A percentile compares a stretch with the other conserved stretches of the same genome.
phyloP scores from a whole-genome alignment of 2,329 filamentous ascomycete species.

The Cryphonectria nitschkei region DNA sequence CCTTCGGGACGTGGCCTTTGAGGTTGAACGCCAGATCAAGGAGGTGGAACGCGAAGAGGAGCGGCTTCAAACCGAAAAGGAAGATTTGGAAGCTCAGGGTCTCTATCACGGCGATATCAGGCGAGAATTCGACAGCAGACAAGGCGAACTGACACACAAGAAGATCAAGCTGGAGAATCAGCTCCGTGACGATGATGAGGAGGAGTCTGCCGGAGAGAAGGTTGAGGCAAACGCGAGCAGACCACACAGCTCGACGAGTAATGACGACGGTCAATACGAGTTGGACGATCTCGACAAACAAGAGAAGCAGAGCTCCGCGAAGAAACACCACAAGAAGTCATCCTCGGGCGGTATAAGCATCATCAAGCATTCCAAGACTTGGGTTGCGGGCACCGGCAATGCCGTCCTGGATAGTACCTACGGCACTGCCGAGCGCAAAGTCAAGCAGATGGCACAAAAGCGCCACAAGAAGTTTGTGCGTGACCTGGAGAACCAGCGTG shows the following conservation, averaged over 20 bases:
- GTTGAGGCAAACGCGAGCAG: conserved; percentile 30
- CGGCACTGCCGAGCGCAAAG: conserved; percentile 44
- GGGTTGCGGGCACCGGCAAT: conserved; percentile 54
- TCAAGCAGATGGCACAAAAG: conserved; percentile 52
- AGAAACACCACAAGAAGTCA: conserved; percentile 22
- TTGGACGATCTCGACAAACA: conserved; percentile 37
- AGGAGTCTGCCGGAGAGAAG: conserved; percentile 8
- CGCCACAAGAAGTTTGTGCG: conserved; percentile 53
- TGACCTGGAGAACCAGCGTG: conserved; percentile 73
- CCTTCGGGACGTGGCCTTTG: conserved; percentile 86
- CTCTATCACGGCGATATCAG: conserved; percentile 37
- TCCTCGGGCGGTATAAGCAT: conserved; percentile 26
- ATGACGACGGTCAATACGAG: conserved; percentile 37
- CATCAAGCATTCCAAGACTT: conserved; percentile 46
- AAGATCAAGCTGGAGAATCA: background rate
- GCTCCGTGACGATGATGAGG: conserved; percentile 44
- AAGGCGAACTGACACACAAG: background rate
- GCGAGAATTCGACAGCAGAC: background rate
- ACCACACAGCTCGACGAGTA: conserved; percentile 31
- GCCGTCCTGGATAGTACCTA: conserved; percentile 52
- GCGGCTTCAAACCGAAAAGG: conserved; percentile 42
- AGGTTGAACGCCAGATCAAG: conserved; percentile 62
- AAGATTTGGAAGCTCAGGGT: conserved; percentile 34
- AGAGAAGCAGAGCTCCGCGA: conserved; percentile 10
- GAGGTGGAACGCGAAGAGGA: conserved; percentile 45